Evolutionary conservation across 805 yeast species (phyloP).

Genomic region (Wickerhamomyces chambardii): DNA sequence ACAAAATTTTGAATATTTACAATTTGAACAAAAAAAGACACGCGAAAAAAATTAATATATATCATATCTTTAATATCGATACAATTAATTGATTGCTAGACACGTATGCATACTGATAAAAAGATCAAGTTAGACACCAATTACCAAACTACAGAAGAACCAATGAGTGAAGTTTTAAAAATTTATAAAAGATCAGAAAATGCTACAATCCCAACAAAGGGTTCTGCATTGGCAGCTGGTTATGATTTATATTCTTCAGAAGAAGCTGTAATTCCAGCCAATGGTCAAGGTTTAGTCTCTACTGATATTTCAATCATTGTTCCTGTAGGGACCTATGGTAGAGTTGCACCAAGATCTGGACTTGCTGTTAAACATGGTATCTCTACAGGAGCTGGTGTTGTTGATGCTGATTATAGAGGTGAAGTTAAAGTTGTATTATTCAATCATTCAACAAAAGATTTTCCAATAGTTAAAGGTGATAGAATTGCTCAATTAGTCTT

Average conservation of each 20-base stretch:
- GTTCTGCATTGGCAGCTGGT: conserved; percentile 90
- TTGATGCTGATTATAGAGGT: conserved; percentile 96
- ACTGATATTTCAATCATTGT: conserved; percentile 89
- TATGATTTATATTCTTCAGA: conserved; percentile 81
- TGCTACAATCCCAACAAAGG: conserved; percentile 87
- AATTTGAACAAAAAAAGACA: too few species aligned
- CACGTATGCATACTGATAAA: background rate
- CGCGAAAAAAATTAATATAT: too few species aligned
- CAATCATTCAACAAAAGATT: conserved; percentile 79
- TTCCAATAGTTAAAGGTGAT: conserved; percentile 65
- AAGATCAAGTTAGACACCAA: background rate
- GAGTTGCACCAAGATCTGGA: conserved; percentile 97
- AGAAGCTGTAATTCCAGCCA: conserved; percentile 62
- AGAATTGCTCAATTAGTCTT: conserved; percentile 92
- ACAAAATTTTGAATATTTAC: too few species aligned
- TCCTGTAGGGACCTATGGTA: conserved; percentile 90
- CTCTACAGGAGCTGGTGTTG: conserved; percentile 95
- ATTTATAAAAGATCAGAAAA: conserved; percentile 66
- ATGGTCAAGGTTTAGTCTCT: conserved; percentile 79
- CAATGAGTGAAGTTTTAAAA: conserved; percentile 41
- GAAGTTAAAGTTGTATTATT: conserved; percentile 84
- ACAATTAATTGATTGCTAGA: too few species aligned
- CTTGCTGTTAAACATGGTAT: conserved; percentile 94
- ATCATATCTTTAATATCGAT: too few species aligned
- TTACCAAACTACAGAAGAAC: conserved; percentile 24